phyloP scores from a whole-genome alignment of 2,329 filamentous ascomycete genomes.

The Cladobotryum protrusum region DNA sequence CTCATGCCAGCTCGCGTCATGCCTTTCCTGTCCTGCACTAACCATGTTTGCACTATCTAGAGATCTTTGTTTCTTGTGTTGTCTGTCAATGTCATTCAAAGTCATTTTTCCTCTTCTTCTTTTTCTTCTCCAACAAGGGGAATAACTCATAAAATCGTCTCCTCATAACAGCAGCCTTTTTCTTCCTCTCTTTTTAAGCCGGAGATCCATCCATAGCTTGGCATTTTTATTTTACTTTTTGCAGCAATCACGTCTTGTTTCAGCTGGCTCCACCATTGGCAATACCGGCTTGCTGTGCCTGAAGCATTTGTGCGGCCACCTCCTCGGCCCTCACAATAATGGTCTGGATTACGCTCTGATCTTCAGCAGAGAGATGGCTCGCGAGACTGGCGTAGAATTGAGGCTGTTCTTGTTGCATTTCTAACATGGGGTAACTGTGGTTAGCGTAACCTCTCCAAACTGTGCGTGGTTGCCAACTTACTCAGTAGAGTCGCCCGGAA shows the following conservation, averaged over 20 bases:
- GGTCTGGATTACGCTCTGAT: constrained; percentile 72
- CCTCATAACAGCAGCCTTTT: constrained; percentile 4
- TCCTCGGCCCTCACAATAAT: constrained; percentile 61
- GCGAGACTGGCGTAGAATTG: constrained; percentile 80
- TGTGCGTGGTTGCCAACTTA: constrained; percentile 44
- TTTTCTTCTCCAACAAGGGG: constrained; percentile 1
- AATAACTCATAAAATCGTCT: constrained; percentile 11
- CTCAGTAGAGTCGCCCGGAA: constrained; percentile 79
- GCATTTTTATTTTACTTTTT: not conserved
- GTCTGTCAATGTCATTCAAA: not conserved
- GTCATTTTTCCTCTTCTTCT: not conserved
- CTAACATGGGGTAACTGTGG: constrained; percentile 37
- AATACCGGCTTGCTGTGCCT: constrained; percentile 17
- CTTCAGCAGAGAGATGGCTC: constrained; percentile 69
- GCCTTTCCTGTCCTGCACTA: not conserved
- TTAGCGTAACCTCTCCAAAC: constrained; percentile 13
- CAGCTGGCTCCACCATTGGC: constrained; percentile 13
- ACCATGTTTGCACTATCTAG: constrained; percentile 10
- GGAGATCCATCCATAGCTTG: not conserved
- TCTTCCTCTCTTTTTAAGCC: too few species aligned
- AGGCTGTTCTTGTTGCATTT: constrained; percentile 83
- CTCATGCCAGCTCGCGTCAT: not conserved
- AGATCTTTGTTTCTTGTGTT: not conserved
- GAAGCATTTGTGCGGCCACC: constrained; percentile 26
- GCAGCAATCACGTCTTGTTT: not conserved